phyloP scores from a whole-genome alignment of 805 yeast species.

The Metschnikowia lochheadii region DNA sequence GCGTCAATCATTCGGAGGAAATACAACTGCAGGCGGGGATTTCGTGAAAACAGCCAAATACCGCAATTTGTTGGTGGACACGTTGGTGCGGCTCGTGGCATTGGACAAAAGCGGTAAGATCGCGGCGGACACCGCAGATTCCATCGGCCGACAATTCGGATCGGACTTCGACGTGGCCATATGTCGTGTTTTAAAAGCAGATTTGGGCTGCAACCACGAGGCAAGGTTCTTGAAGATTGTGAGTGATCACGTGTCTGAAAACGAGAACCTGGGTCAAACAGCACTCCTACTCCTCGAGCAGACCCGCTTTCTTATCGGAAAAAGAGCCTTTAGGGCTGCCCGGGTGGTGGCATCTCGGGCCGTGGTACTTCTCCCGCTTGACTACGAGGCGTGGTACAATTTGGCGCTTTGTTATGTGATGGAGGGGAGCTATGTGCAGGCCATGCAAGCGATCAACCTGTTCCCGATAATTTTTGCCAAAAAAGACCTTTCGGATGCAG shows the following conservation, averaged over 20 bases:
- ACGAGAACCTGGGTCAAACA: conserved; percentile 40
- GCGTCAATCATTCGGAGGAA: conserved; percentile 30
- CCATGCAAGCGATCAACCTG: conserved; percentile 66
- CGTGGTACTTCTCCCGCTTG: conserved; percentile 68
- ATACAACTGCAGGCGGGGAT: conserved; percentile 30
- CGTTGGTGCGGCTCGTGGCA: conserved; percentile 43
- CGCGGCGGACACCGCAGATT: conserved; percentile 31
- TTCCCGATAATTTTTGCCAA: conserved; percentile 51
- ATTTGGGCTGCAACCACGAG: conserved; percentile 34
- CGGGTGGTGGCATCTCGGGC: conserved; percentile 54
- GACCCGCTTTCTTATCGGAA: conserved; percentile 56
- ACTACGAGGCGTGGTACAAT: conserved; percentile 67
- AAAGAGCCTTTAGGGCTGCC: conserved; percentile 53
- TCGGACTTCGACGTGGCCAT: conserved; percentile 26
- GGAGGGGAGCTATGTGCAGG: conserved; percentile 50
- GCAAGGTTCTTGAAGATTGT: conserved; percentile 44
- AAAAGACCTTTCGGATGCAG: conserved; percentile 1
- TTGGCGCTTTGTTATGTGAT: conserved; percentile 59
- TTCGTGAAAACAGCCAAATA: conserved; percentile 27
- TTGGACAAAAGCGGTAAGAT: conserved; percentile 31
- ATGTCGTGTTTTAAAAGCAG: conserved; percentile 37
- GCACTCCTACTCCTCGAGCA: conserved; percentile 59
- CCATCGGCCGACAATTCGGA: conserved; percentile 23
- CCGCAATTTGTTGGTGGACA: conserved; percentile 52
- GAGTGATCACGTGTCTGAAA: conserved; percentile 30